Evolutionary conservation across 140 eudicot species (phyloP).

Genomic region (Oenanthe javanica): DNA sequence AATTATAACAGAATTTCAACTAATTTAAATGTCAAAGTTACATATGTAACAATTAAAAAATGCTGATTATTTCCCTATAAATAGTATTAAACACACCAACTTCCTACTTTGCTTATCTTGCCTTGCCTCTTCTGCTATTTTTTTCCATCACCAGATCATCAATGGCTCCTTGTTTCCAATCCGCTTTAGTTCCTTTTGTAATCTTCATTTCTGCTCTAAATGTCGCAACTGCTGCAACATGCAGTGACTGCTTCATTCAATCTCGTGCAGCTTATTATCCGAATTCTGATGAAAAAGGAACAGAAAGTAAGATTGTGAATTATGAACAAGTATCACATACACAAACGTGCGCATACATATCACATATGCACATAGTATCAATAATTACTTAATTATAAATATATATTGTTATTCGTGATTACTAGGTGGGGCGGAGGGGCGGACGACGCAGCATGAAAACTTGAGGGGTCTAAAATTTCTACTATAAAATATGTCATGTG

Average conservation of each 20-base stretch:
- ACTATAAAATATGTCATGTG: too few species aligned
- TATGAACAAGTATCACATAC: not conserved
- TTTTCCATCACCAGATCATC: not conserved
- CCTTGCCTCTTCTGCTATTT: conserved; percentile 7
- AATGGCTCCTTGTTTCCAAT: conserved; percentile 33
- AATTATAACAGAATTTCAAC: conserved; percentile 13
- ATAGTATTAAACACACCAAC: conserved; percentile 21
- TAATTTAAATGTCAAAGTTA: conserved; percentile 23
- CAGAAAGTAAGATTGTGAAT: conserved; percentile 49
- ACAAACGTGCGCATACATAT: not conserved
- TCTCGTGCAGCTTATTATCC: conserved; percentile 78
- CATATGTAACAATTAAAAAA: conserved; percentile 10
- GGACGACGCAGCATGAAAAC: too few species aligned
- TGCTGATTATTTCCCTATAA: conserved; percentile 31
- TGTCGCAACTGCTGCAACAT: conserved; percentile 23
- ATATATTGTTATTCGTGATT: not conserved
- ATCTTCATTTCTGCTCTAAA: conserved; percentile 26
- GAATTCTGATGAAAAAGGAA: conserved; percentile 64
- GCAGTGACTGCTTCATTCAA: conserved; percentile 45
- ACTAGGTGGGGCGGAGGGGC: conserved; percentile 64
- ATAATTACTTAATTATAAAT: not conserved
- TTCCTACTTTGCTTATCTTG: conserved; percentile 20
- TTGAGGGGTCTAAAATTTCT: too few species aligned
- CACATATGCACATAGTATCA: not conserved
- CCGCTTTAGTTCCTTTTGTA: conserved; percentile 24